Evolutionary conservation across 345 rosid species (phyloP), one percentile per base, ranked within the genome.

Genomic region (Rhodamnia argentea): DNA sequence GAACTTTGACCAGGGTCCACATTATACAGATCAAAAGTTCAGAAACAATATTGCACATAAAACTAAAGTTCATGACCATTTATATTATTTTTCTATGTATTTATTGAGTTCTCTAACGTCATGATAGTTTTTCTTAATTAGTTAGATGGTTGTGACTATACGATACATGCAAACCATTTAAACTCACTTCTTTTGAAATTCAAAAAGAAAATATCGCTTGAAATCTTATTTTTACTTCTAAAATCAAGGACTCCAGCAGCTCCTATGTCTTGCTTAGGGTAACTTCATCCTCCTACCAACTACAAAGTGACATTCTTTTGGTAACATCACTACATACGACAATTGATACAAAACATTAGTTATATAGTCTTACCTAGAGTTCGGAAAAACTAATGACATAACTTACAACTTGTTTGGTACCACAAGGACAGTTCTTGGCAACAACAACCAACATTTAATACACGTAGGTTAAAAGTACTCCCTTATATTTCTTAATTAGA

Each of bases 201-300:
- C 3, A 2, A 57, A 2, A 57, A 4, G 27, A 4, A 57, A 57
- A 57, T 57, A 24, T 11, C 27, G 24, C 27, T 24, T 57, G 3
- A 24, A 57, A 57, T n/a, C 62, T 57, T 57, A 57, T 10, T 24
- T n/a, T 57, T 4, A 5, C 3, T 24, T 57, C 62, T 0, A 4
- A 24, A 24, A 24, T 57, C 27, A 57, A 57, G 62, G 62, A 57
- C 14, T 24, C 55, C 3, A 16, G 55, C 87, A 13, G 29, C 64
- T 86, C 26, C 83, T 70, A 53, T 90, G 40, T 37, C 40, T 37
- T 37, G 76, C 83, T 4, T 85, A 86, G 52, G 91, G 89, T 2
- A 86, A 32, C 83, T 82, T 86, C 26, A 11, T 86, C 88, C 62
- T 62, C 75, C 91, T 86, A 86, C 92, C 92, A 86, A 84, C 89